phyloP scores from a whole-genome alignment of 2,329 filamentous ascomycete species.

The Microdochium bolleyi region DNA sequence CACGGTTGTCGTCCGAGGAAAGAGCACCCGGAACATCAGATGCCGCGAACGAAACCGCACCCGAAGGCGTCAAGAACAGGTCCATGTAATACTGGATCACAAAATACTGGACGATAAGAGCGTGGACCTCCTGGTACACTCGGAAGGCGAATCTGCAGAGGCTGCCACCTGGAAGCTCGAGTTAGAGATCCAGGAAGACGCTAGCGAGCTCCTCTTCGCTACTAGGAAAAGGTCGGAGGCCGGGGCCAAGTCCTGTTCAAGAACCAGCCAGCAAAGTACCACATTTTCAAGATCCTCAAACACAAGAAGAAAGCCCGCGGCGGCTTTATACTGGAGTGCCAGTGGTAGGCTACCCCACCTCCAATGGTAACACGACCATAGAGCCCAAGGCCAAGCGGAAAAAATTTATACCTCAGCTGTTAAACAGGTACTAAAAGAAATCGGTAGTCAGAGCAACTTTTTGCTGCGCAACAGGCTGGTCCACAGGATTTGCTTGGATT shows the following conservation, averaged over 20 bases:
- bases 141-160: slow-evolving; percentile 14
- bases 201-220: slow-evolving; percentile 20
- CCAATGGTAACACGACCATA: slow-evolving; percentile 16
- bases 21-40: too few species aligned
- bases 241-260: slow-evolving; percentile 18
- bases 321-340: slow-evolving; percentile 19
- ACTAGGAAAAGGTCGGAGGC: slow-evolving; percentile 22
- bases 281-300: slow-evolving; percentile 16
- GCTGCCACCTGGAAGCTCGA: slow-evolving; percentile 24
- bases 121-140: slow-evolving; percentile 22
- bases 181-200: slow-evolving; percentile 22
- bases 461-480: too few species aligned
- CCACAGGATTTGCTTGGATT: too few species aligned
- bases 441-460: too few species aligned
- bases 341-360: slow-evolving; percentile 22
- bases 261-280: slow-evolving; percentile 15
- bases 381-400: slow-evolving; percentile 20
- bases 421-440: slow-evolving; percentile 20
- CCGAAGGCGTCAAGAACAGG: slow-evolving; percentile 9
- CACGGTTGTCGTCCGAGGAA: too few species aligned
- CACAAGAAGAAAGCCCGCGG: slow-evolving; percentile 18
- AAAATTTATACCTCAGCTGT: slow-evolving; percentile 11
- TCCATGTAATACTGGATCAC: slow-evolving; percentile 15
- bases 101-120: slow-evolving; percentile 9
- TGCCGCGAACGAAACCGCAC: slow-evolving; percentile 1